Conservation (phyloP, 2,329 filamentous ascomycete species). For the Penicillium sp. region DNA sequence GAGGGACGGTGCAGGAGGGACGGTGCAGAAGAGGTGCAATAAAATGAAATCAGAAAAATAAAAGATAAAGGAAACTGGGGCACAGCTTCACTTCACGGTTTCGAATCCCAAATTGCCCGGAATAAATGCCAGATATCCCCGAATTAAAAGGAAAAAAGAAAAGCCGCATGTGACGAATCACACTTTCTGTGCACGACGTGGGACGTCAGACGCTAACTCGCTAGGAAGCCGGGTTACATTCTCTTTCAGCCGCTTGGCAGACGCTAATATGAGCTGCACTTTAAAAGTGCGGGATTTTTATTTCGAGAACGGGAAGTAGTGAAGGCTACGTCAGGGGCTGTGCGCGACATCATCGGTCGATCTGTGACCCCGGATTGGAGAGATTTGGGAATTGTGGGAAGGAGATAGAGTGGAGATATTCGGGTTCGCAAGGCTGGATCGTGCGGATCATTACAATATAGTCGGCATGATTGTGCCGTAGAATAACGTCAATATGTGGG, state of each 20-base stretch:
- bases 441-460: constrained; percentile 1
- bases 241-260: constrained; percentile 7
- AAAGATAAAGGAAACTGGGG: background rate
- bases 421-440: background rate
- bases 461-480: constrained; percentile 4
- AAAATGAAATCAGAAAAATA: too few relatives aligned
- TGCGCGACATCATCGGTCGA: constrained; percentile 10
- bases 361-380: constrained; percentile 5
- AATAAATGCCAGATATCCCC: background rate
- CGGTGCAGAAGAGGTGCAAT: background rate
- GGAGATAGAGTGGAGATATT: background rate
- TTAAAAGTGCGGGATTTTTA: constrained; percentile 20
- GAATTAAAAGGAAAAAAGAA: background rate
- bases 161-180: background rate
- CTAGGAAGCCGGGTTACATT: background rate
- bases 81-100: background rate
- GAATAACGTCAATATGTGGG: background rate
- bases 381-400: background rate
- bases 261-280: background rate
- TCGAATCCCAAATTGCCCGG: background rate
- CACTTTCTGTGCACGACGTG: background rate
- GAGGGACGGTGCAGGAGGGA: too few relatives aligned
- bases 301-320: constrained; percentile 17
- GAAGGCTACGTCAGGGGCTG: constrained; percentile 13
- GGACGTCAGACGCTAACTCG: constrained; percentile 2